phyloP scores from a whole-genome alignment of 192 early-diverging fungal genomes.

The Funneliformis geosporum region DNA sequence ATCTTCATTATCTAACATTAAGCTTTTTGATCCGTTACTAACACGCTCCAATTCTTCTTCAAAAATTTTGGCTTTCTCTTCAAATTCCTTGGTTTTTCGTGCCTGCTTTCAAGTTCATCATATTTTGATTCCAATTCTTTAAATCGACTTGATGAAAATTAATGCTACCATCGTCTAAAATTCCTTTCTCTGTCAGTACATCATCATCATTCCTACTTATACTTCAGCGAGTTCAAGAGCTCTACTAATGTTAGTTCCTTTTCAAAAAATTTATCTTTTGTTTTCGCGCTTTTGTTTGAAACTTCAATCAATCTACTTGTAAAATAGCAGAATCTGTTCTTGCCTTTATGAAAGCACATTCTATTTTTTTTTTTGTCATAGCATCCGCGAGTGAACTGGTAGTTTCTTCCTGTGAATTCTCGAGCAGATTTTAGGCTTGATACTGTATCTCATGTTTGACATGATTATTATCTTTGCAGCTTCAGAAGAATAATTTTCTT shows the following conservation, averaged over 20 bases:
- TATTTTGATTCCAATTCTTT: slow-evolving; percentile 33
- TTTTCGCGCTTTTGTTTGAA: slow-evolving; percentile 39
- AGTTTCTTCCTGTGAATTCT: slow-evolving; percentile 38
- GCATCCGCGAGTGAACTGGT: slow-evolving; percentile 44
- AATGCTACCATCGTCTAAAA: slow-evolving; percentile 40
- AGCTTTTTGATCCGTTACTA: background rate
- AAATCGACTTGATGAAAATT: slow-evolving; percentile 1
- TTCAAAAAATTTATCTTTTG: slow-evolving; percentile 42
- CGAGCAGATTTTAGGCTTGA: slow-evolving; percentile 34
- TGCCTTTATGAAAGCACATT: slow-evolving; percentile 45
- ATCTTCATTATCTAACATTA: slow-evolving; percentile 12
- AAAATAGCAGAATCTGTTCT: slow-evolving; percentile 49
- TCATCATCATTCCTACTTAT: slow-evolving; percentile 51
- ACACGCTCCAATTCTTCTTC: slow-evolving; percentile 6
- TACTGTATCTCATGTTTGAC: slow-evolving; percentile 46
- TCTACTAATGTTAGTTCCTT: slow-evolving; percentile 42
- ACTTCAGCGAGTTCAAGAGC: slow-evolving; percentile 54
- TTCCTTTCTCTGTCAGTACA: slow-evolving; percentile 48
- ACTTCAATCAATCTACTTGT: slow-evolving; percentile 45
- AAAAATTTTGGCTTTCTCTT: slow-evolving; percentile 27
- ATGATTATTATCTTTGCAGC: slow-evolving; percentile 32
- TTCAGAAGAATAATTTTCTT: slow-evolving; percentile 26
- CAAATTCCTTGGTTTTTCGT: slow-evolving; percentile 33
- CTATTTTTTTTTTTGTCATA: slow-evolving; percentile 48
- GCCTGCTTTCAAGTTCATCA: slow-evolving; percentile 34